phyloP scores from a whole-genome alignment of 768 basidiomycete species.

The Trametes coccinea region DNA sequence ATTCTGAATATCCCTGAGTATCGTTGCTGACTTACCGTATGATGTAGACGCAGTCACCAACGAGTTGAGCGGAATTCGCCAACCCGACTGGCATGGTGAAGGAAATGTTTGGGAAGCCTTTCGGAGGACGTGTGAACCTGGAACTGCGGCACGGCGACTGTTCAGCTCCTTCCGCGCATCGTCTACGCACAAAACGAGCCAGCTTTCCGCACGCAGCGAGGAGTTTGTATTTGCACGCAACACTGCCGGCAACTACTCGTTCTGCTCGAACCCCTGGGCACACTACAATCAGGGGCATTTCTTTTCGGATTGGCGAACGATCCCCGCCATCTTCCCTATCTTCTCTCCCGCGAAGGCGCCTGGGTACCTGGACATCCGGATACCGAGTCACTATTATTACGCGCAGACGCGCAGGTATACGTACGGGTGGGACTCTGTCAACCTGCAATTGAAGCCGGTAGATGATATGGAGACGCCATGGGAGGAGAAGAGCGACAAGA shows the following conservation, averaged over 20 bases:
- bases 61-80: conserved; percentile 47
- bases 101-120: conserved; percentile 94
- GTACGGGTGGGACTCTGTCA: conserved; percentile 86
- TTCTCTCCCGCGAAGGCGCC: conserved; percentile 88
- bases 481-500: conserved; percentile 82
- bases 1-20: neutral
- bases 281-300: conserved; percentile 92
- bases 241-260: conserved; percentile 71
- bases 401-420: conserved; percentile 80
- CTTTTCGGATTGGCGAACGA: conserved; percentile 94
- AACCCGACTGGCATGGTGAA: conserved; percentile 80
- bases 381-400: conserved; percentile 97
- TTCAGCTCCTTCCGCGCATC: conserved; percentile 72
- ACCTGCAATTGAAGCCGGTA: conserved; percentile 67
- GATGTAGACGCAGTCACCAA: conserved; percentile 46
- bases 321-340: conserved; percentile 87
- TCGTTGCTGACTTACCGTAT: neutral
- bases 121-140: conserved; percentile 85
- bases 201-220: conserved; percentile 33
- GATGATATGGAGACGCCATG: conserved; percentile 88
- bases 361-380: conserved; percentile 88
- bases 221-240: conserved; percentile 65
- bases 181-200: conserved; percentile 35
- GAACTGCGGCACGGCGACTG: conserved; percentile 77
- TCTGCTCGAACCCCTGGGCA: conserved; percentile 79